Evolutionary conservation across 805 yeast genomes (phyloP).

Genomic region (Starmerella cellae): DNA sequence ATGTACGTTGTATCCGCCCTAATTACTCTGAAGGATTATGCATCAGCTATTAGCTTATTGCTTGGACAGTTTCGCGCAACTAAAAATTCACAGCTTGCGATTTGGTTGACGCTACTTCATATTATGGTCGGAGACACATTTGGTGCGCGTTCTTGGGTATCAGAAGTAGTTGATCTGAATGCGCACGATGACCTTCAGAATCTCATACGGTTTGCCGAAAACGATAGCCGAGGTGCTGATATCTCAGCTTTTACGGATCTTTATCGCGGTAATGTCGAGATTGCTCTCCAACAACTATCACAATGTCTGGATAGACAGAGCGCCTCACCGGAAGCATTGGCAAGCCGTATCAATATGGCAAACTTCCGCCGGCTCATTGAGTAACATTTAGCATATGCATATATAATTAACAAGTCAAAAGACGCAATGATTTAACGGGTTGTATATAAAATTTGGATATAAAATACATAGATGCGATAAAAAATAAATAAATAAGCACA

Average conservation of each 20-base stretch:
- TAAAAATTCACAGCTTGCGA: conserved; percentile 1
- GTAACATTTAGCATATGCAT: too few species aligned
- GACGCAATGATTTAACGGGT: too few species aligned
- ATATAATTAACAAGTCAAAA: too few species aligned
- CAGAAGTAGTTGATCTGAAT: conserved; percentile 2
- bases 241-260: conserved; percentile 19
- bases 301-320: neutral
- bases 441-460: too few species aligned
- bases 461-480: too few species aligned
- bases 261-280: conserved; percentile 21
- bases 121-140: conserved; percentile 24
- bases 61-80: conserved; percentile 14
- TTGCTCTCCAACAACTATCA: conserved; percentile 16
- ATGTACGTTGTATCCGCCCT: conserved; percentile 26
- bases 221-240: conserved; percentile 19
- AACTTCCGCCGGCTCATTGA: too few species aligned
- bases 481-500: neutral
- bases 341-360: neutral
- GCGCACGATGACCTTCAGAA: conserved; percentile 3
- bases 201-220: conserved; percentile 22
- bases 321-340: neutral
- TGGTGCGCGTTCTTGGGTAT: conserved; percentile 24
- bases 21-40: conserved; percentile 25
- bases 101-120: conserved; percentile 19
- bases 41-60: conserved; percentile 26